A percentile compares a stretch with the other conserved stretches of the same genome.
Conservation (phyloP, 2,329 filamentous ascomycete species). For the Ophiostoma australiae region DNA sequence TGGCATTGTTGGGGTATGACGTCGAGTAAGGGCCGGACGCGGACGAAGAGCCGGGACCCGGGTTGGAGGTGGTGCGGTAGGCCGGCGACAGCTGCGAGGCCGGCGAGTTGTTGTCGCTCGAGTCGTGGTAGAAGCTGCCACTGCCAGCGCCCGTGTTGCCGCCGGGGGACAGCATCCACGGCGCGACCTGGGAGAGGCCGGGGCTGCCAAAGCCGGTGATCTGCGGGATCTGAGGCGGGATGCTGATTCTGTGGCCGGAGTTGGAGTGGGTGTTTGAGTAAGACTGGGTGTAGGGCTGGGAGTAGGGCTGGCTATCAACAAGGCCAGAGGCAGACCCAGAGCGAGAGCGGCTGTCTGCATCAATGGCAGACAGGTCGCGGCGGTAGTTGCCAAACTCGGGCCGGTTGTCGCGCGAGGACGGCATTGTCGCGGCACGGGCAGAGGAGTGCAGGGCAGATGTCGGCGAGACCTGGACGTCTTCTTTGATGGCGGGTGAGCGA, state of each 20-base stretch:
- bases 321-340: not conserved
- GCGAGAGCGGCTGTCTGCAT: slow-evolving; percentile 32
- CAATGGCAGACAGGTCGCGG: slow-evolving; percentile 65
- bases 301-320: not conserved
- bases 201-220: slow-evolving; percentile 49
- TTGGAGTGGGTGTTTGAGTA: not conserved
- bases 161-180: slow-evolving; percentile 42
- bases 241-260: slow-evolving; percentile 31
- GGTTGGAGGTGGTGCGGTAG: slow-evolving; percentile 49
- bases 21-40: not conserved
- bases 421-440: slow-evolving; percentile 38
- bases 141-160: slow-evolving; percentile 39
- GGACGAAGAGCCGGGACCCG: not conserved
- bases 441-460: slow-evolving; percentile 37
- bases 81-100: slow-evolving; percentile 65
- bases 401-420: slow-evolving; percentile 52
- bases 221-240: slow-evolving; percentile 56
- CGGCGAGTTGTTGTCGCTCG: slow-evolving; percentile 61
- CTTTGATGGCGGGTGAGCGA: slow-evolving; percentile 28
- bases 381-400: slow-evolving; percentile 65
- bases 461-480: slow-evolving; percentile 47
- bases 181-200: slow-evolving; percentile 49
- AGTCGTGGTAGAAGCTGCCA: slow-evolving; percentile 67
- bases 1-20: not conserved
- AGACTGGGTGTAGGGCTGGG: not conserved